These are phyloP conservation scores for Phlegmacium glaucopus DNA, from an alignment of 768 basidiomycete genomes.

Conservation along the genomic window DNA sequence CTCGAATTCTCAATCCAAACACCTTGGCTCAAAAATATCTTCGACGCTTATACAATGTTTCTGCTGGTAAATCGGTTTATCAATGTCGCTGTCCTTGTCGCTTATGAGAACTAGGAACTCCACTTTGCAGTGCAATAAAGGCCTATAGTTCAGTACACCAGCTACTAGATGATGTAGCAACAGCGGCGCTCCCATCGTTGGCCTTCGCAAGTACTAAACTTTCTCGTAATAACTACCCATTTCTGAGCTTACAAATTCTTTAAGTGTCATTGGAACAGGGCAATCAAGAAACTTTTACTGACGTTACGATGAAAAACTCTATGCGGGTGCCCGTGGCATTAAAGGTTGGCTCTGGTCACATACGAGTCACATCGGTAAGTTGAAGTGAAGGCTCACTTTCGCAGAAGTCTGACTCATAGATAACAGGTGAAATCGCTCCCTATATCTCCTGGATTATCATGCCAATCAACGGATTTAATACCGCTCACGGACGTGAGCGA, in stretches of 20 bases:
- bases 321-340: slow-evolving; percentile 72
- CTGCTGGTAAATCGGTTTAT: slow-evolving; percentile 35
- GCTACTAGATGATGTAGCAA: slow-evolving; percentile 53
- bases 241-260: slow-evolving; percentile 1
- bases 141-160: slow-evolving; percentile 64
- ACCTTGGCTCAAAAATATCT: slow-evolving; percentile 68
- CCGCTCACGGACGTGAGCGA: slow-evolving; percentile 81
- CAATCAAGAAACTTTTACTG: slow-evolving; percentile 44
- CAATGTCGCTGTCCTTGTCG: background rate
- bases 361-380: slow-evolving; percentile 74
- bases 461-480: slow-evolving; percentile 81
- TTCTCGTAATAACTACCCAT: background rate
- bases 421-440: slow-evolving; percentile 63
- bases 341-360: slow-evolving; percentile 63
- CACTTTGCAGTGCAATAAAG: slow-evolving; percentile 48
- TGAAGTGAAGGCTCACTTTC: background rate
- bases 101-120: slow-evolving; percentile 36
- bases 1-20: slow-evolving; percentile 76
- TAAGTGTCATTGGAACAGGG: slow-evolving; percentile 66
- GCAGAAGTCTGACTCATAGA: background rate
- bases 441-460: slow-evolving; percentile 64
- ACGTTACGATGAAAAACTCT: slow-evolving; percentile 66
- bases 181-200: slow-evolving; percentile 42
- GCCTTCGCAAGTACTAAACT: slow-evolving; percentile 50
- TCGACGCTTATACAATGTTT: slow-evolving; percentile 73